These are phyloP conservation scores for Fusarium albidum DNA, from an alignment of 2,329 filamentous ascomycete genomes.

Conservation along the genomic window DNA sequence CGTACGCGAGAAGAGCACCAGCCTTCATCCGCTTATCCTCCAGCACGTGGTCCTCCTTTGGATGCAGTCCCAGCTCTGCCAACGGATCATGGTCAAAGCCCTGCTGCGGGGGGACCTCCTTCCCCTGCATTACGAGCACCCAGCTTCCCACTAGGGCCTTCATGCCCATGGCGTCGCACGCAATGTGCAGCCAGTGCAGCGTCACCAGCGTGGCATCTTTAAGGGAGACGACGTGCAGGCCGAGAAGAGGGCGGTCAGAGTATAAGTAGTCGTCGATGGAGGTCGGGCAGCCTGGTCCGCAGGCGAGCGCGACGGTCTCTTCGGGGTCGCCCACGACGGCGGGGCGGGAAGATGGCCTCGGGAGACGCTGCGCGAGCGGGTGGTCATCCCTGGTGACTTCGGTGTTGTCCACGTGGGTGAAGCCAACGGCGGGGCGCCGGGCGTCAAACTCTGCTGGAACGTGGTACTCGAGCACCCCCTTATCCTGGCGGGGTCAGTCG, in stretches of 20 bases:
- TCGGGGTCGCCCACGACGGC: constrained; percentile 13
- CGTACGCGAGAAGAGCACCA: background rate
- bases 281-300: constrained; percentile 8
- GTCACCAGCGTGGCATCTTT: constrained; percentile 51
- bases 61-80: constrained; percentile 6
- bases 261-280: constrained; percentile 45
- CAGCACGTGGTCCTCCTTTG: background rate
- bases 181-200: constrained; percentile 50
- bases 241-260: constrained; percentile 50
- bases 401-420: constrained; percentile 9
- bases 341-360: constrained; percentile 5
- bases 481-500: too few species aligned
- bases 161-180: constrained; percentile 51
- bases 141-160: constrained; percentile 49
- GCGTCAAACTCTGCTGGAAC: constrained; percentile 7
- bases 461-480: background rate
- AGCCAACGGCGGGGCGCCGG: constrained; percentile 7
- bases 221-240: constrained; percentile 53
- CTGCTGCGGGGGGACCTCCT: too few species aligned
- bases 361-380: constrained; percentile 11
- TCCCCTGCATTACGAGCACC: constrained; percentile 32
- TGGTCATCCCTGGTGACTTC: constrained; percentile 7
- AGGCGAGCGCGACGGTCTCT: constrained; percentile 4
- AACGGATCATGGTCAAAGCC: background rate
- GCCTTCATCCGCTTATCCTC: constrained; percentile 5